Percentiles rank a stretch among this genome's conserved stretches.
These are phyloP conservation scores for Yamadazyma ubonensis DNA, from an alignment of 805 yeast species.

Conservation along the genomic window DNA sequence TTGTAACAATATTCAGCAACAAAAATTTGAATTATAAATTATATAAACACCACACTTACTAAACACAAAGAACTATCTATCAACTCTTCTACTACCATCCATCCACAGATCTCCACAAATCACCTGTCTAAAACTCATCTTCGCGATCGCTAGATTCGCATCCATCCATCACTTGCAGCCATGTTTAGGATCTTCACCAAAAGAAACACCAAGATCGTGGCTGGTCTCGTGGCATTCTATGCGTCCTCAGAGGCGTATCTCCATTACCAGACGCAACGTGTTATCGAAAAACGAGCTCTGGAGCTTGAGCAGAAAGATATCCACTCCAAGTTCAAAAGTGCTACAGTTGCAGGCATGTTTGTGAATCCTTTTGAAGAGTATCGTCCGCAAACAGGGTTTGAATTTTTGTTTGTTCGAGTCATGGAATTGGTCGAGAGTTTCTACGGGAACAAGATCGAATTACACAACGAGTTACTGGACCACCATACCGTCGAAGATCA, in stretches of 20 bases:
- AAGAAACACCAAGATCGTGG: constrained; percentile 32
- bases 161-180: background rate
- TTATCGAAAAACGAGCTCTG: constrained; percentile 39
- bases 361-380: constrained; percentile 92
- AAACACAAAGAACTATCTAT: too few relatives aligned
- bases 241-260: constrained; percentile 65
- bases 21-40: too few relatives aligned
- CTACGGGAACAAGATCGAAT: constrained; percentile 36
- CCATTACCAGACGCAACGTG: constrained; percentile 51
- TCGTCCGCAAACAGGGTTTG: constrained; percentile 84
- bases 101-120: too few relatives aligned
- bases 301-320: too few relatives aligned
- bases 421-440: constrained; percentile 65
- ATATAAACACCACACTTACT: too few relatives aligned
- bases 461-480: constrained; percentile 32
- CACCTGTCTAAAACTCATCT: too few relatives aligned
- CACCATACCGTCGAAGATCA: constrained; percentile 49
- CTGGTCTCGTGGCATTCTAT: constrained; percentile 51
- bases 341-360: constrained; percentile 65
- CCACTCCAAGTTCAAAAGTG: constrained; percentile 39
- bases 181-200: background rate
- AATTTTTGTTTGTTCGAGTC: constrained; percentile 72
- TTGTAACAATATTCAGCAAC: too few relatives aligned
- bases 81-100: too few relatives aligned
- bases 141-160: background rate